Percentiles rank a stretch among this genome's conserved stretches.
Evolutionary conservation across 1,284 basidiomycete genomes (phyloP).

Genomic region (Mycena sp.): DNA sequence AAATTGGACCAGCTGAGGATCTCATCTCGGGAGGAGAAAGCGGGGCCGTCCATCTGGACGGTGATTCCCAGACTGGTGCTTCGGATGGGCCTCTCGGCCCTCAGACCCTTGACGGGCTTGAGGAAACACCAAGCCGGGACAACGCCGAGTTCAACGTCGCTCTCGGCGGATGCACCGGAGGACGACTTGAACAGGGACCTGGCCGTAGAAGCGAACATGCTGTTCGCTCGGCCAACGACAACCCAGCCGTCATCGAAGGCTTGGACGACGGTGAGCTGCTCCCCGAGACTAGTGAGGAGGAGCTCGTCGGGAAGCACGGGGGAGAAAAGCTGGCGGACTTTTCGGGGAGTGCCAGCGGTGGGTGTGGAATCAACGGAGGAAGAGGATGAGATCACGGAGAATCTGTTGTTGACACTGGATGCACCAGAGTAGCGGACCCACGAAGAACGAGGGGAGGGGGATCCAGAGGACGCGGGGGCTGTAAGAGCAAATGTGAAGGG

Average conservation of each 20-base stretch:
- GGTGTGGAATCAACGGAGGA: constrained; percentile 44
- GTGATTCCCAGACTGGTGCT: constrained; percentile 69
- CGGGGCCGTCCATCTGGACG: constrained; percentile 55
- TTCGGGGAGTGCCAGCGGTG: constrained; percentile 52
- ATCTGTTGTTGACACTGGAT: constrained; percentile 45
- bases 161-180: constrained; percentile 40
- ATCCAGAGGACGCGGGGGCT: constrained; percentile 28
- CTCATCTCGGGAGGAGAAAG: constrained; percentile 52
- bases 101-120: constrained; percentile 65
- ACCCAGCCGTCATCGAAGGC: constrained; percentile 82
- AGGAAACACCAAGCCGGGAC: constrained; percentile 80
- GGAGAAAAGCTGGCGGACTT: constrained; percentile 68
- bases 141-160: constrained; percentile 66
- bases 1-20: constrained; percentile 77
- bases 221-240: constrained; percentile 65
- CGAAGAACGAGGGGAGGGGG: constrained; percentile 29
- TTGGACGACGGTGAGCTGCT: constrained; percentile 66
- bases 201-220: constrained; percentile 36
- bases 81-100: constrained; percentile 69
- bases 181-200: constrained; percentile 51
- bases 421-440: constrained; percentile 46
- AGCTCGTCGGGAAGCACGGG: constrained; percentile 79
- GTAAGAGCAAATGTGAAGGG: constrained; percentile 54
- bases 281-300: constrained; percentile 58
- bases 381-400: constrained; percentile 53